phyloP scores from a whole-genome alignment of 345 rosid species.

The Citrus glauca region DNA sequence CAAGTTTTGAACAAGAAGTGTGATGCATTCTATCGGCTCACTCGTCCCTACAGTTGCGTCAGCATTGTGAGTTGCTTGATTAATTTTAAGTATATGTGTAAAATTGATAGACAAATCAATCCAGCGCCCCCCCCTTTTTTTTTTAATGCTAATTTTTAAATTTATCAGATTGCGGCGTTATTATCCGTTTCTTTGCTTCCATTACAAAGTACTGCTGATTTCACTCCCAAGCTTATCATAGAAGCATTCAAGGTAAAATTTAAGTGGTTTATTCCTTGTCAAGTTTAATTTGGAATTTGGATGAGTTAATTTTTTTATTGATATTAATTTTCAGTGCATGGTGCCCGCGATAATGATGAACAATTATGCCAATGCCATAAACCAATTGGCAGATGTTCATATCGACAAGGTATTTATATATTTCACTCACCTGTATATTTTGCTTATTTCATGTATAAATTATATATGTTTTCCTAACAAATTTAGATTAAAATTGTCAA shows the following conservation, averaged over 20 bases:
- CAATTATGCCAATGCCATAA: neutral
- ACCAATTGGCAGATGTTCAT: neutral
- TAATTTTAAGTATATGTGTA: rapidly evolving
- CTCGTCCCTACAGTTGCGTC: constrained; percentile 25
- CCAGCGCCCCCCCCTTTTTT: no score
- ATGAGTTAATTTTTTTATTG: no score
- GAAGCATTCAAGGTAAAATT: constrained; percentile 21
- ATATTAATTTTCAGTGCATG: neutral
- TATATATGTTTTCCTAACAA: neutral
- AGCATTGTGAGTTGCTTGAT: constrained; percentile 23
- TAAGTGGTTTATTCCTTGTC: rapidly evolving
- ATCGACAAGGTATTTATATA: neutral
- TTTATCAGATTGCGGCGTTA: constrained; percentile 19
- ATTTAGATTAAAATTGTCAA: neutral
- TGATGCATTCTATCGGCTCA: constrained; percentile 12
- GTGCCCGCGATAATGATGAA: neutral
- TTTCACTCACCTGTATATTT: no score
- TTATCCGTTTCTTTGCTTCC: constrained; percentile 31
- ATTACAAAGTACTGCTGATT: constrained; percentile 7
- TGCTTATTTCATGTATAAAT: neutral
- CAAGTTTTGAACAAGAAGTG: neutral
- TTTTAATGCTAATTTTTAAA: neutral
- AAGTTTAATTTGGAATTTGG: no score
- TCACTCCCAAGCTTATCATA: constrained; percentile 18
- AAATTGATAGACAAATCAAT: no score